phyloP scores from a whole-genome alignment of 768 basidiomycete species.

The Infundibulicybe gibba region DNA sequence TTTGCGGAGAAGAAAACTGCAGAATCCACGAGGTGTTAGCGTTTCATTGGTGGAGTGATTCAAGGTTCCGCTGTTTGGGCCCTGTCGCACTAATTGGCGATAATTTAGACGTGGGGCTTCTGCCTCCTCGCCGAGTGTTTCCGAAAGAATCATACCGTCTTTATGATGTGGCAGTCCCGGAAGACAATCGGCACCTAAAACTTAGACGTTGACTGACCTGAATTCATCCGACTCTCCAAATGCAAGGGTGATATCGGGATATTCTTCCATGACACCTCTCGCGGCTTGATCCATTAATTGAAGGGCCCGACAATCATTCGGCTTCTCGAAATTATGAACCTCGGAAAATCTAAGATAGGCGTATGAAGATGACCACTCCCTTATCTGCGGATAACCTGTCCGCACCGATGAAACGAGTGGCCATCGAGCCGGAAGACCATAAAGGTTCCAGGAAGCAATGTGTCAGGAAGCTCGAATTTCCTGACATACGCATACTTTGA shows the following conservation, averaged over 20 bases:
- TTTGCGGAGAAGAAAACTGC: constrained; percentile 83
- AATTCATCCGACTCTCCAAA: constrained; percentile 99
- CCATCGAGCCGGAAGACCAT: constrained; percentile 89
- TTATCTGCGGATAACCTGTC: background rate
- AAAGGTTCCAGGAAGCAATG: constrained; percentile 78
- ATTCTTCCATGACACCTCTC: constrained; percentile 72
- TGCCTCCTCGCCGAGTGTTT: no score
- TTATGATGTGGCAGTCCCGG: no score
- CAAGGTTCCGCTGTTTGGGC: background rate
- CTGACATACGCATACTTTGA: constrained; percentile 92
- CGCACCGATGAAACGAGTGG: constrained; percentile 87
- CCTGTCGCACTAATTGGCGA: background rate
- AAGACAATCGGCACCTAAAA: background rate
- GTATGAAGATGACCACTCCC: background rate
- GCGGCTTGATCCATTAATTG: constrained; percentile 93
- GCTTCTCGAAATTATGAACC: constrained; percentile 78
- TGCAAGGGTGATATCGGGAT: constrained; percentile 78
- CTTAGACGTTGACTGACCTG: constrained; percentile 49
- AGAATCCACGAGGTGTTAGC: constrained; percentile 8
- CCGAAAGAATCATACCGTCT: no score
- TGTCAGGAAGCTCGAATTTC: constrained; percentile 85
- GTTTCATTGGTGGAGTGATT: background rate
- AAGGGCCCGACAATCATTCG: constrained; percentile 87
- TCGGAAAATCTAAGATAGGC: constrained; percentile 69
- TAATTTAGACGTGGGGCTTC: no score